Percentiles rank a stretch among this genome's conserved stretches.
These are phyloP conservation scores for Mycosphaerella arachidis DNA, from an alignment of 2,329 filamentous ascomycete genomes.

Conservation along the genomic window DNA sequence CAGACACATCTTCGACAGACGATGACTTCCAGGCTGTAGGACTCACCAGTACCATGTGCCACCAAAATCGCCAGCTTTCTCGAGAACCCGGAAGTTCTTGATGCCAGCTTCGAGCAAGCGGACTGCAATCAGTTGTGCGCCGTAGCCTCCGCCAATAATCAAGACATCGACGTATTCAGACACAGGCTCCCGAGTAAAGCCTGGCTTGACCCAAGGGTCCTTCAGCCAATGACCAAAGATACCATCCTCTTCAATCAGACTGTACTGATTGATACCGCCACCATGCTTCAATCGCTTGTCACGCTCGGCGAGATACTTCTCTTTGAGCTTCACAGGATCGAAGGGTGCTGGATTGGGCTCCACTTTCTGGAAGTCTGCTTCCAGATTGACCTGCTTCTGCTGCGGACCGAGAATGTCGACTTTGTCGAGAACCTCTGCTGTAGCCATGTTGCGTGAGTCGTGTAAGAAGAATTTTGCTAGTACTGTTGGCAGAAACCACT, in stretches of 20 bases:
- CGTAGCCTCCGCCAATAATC: slow-evolving; percentile 22
- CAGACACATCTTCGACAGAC: background rate
- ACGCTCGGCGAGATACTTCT: slow-evolving; percentile 20
- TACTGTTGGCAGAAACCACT: background rate
- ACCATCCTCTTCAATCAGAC: slow-evolving; percentile 17
- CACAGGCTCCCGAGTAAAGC: slow-evolving; percentile 16
- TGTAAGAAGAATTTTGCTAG: background rate
- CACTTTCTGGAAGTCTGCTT: slow-evolving; percentile 18
- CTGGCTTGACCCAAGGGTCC: slow-evolving; percentile 17
- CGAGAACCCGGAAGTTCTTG: slow-evolving; percentile 19
- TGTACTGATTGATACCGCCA: slow-evolving; percentile 21
- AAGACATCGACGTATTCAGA: slow-evolving; percentile 18
- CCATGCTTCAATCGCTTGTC: slow-evolving; percentile 18
- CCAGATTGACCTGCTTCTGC: slow-evolving; percentile 16
- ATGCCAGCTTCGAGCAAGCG: slow-evolving; percentile 21
- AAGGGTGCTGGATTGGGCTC: slow-evolving; percentile 10
- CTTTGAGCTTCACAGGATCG: slow-evolving; percentile 20
- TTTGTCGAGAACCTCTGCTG: slow-evolving; percentile 15
- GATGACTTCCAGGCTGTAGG: background rate
- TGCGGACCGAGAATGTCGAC: slow-evolving; percentile 17
- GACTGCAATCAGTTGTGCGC: slow-evolving; percentile 20
- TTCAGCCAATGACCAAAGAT: slow-evolving; percentile 17
- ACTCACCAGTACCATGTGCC: slow-evolving; percentile 42
- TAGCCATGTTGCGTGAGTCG: slow-evolving; percentile 13
- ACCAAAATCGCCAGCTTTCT: slow-evolving; percentile 32